Conservation (phyloP, 768 basidiomycete genomes). For the Fistulinella prunicolor region DNA sequence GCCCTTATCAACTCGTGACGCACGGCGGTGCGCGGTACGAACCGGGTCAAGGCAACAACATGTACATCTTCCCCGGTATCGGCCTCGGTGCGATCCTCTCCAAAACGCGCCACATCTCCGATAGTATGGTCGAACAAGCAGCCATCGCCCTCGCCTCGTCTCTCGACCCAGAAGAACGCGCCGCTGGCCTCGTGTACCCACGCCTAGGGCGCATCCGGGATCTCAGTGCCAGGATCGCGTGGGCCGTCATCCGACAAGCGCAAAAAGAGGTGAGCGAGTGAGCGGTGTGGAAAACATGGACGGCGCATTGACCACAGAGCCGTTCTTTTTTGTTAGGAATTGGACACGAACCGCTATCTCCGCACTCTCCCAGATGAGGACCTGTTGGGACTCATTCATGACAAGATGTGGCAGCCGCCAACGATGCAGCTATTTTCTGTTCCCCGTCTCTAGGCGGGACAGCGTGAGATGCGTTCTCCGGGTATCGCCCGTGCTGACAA, state of each 20-base stretch:
- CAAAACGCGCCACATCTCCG: constrained; percentile 57
- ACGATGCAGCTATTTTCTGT: neutral
- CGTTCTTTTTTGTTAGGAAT: too few relatives aligned
- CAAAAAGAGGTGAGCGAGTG: constrained; percentile 53
- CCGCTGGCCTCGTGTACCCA: constrained; percentile 61
- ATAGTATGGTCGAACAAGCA: constrained; percentile 66
- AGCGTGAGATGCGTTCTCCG: constrained; percentile 5
- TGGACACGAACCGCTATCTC: constrained; percentile 47
- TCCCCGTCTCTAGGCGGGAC: constrained; percentile 15
- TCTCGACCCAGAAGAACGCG: constrained; percentile 52
- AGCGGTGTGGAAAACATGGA: neutral
- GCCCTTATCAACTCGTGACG: constrained; percentile 57
- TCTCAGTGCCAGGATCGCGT: constrained; percentile 59
- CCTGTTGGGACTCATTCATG: constrained; percentile 47
- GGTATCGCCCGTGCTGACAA: too few relatives aligned
- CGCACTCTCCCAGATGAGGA: constrained; percentile 47
- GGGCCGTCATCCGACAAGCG: constrained; percentile 60
- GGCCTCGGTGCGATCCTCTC: constrained; percentile 63
- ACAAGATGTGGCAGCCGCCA: constrained; percentile 56
- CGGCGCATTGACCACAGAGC: too few relatives aligned
- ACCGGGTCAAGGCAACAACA: constrained; percentile 80
- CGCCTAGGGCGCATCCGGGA: constrained; percentile 64
- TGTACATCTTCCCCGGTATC: constrained; percentile 65
- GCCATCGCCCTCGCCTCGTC: constrained; percentile 59
- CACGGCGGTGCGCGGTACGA: constrained; percentile 48